Conservation (phyloP, 73 alveolate genomes). For the Blepharisma japonicum region DNA sequence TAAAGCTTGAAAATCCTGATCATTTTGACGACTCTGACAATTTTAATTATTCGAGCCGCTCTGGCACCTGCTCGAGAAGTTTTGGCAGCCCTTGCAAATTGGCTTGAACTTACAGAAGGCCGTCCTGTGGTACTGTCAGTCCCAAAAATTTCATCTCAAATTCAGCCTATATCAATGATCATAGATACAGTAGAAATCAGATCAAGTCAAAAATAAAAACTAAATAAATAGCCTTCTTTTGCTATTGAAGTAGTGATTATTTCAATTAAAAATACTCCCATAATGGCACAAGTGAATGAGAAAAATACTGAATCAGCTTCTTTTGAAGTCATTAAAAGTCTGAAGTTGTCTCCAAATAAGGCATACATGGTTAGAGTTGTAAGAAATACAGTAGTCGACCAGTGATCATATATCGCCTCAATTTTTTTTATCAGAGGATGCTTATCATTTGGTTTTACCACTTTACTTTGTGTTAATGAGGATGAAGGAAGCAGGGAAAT, state of each 20-base stretch:
- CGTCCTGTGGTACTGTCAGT: slow-evolving; percentile 51
- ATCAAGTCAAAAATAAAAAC: slow-evolving; percentile 89
- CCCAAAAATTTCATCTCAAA: slow-evolving; percentile 54
- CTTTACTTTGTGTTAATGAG: no score
- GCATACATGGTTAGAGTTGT: slow-evolving; percentile 76
- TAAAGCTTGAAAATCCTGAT: slow-evolving; percentile 50
- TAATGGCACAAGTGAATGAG: slow-evolving; percentile 38
- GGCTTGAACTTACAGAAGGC: slow-evolving; percentile 50
- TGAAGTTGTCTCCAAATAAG: slow-evolving; percentile 76
- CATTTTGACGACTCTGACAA: slow-evolving; percentile 51
- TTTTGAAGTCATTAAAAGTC: slow-evolving; percentile 49
- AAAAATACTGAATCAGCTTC: slow-evolving; percentile 48
- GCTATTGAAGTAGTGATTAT: slow-evolving; percentile 32
- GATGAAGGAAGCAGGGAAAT: no score
- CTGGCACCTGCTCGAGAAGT: slow-evolving; percentile 74
- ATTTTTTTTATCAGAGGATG: no score
- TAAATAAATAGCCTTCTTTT: slow-evolving; percentile 54
- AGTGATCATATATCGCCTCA: slow-evolving; percentile 24
- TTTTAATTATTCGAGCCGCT: slow-evolving; percentile 66
- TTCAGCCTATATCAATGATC: slow-evolving; percentile 85
- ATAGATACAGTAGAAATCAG: slow-evolving; percentile 75
- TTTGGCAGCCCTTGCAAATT: slow-evolving; percentile 74
- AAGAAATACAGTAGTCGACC: slow-evolving; percentile 48
- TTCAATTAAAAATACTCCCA: slow-evolving; percentile 42
- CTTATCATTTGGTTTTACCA: no score